These are phyloP conservation scores for Decorospora gaudefroyi DNA, from an alignment of 2,329 filamentous ascomycete species.

Conservation along the genomic window DNA sequence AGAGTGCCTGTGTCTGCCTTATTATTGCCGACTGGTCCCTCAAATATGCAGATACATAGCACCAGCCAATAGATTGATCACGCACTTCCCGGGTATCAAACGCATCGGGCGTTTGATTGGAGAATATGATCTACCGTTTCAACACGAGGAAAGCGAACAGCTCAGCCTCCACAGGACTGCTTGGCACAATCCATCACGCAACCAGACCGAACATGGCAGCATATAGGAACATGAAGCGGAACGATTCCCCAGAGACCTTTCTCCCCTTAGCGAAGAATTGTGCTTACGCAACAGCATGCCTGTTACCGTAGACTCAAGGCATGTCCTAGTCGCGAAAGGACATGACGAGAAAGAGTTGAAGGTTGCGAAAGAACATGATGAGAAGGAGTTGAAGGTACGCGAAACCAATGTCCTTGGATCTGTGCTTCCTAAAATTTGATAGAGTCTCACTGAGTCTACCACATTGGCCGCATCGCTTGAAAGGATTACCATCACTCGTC, in stretches of 20 bases:
- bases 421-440: background rate
- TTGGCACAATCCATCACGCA: constrained; percentile 15
- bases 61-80: background rate
- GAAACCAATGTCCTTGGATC: background rate
- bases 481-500: background rate
- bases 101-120: background rate
- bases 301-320: background rate
- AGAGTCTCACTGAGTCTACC: background rate
- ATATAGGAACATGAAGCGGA: background rate
- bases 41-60: too few species aligned
- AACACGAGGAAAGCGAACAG: constrained; percentile 25
- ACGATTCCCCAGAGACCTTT: background rate
- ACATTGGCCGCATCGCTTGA: background rate
- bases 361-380: too few species aligned
- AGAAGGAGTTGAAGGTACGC: too few species aligned
- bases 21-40: too few species aligned
- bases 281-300: background rate
- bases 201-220: background rate
- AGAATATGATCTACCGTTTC: background rate
- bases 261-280: too few species aligned
- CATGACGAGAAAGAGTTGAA: too few species aligned
- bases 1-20: too few species aligned
- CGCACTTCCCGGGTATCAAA: background rate
- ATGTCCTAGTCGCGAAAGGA: too few species aligned
- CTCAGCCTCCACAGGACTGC: constrained; percentile 18